Evolutionary conservation across 345 rosid genomes (phyloP).

Genomic region (Citrus maxima): DNA sequence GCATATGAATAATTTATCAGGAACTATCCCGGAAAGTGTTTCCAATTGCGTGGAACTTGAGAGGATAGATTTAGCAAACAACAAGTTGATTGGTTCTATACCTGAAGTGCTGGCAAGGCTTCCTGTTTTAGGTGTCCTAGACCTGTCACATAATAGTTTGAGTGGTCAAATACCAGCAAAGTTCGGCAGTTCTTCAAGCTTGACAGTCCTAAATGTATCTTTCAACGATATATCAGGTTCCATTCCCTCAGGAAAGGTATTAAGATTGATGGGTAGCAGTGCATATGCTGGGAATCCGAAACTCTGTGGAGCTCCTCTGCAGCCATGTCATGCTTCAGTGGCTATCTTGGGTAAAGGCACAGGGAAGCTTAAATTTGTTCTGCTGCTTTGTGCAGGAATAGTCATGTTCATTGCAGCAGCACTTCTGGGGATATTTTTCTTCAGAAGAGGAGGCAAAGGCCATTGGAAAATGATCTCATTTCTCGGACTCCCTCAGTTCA

Average conservation of each 20-base stretch:
- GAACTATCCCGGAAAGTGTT: constrained; percentile 47
- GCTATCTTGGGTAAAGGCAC: constrained; percentile 43
- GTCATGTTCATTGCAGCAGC: constrained; percentile 39
- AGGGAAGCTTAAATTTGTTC: constrained; percentile 50
- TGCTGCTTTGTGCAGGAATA: constrained; percentile 47
- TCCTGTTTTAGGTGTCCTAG: constrained; percentile 46
- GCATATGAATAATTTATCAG: constrained; percentile 52
- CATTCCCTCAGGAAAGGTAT: constrained; percentile 52
- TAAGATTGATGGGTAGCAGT: constrained; percentile 57
- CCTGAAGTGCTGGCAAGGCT: constrained; percentile 54
- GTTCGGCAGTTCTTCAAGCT: constrained; percentile 46
- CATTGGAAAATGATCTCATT: constrained; percentile 83
- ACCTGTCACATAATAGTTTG: constrained; percentile 65
- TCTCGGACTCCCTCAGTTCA: constrained; percentile 69
- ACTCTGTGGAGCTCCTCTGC: constrained; percentile 77
- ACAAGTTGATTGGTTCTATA: constrained; percentile 52
- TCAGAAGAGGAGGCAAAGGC: constrained; percentile 49
- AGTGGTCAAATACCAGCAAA: constrained; percentile 57
- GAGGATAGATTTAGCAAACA: constrained; percentile 53
- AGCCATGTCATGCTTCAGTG: constrained; percentile 51
- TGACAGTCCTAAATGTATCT: constrained; percentile 52
- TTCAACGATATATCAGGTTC: constrained; percentile 63
- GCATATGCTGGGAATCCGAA: constrained; percentile 64
- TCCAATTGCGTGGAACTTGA: constrained; percentile 55
- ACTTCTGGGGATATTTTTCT: constrained; percentile 46